phyloP scores from a whole-genome alignment of 2,329 filamentous ascomycete genomes.

The Epichloe hybrida region DNA sequence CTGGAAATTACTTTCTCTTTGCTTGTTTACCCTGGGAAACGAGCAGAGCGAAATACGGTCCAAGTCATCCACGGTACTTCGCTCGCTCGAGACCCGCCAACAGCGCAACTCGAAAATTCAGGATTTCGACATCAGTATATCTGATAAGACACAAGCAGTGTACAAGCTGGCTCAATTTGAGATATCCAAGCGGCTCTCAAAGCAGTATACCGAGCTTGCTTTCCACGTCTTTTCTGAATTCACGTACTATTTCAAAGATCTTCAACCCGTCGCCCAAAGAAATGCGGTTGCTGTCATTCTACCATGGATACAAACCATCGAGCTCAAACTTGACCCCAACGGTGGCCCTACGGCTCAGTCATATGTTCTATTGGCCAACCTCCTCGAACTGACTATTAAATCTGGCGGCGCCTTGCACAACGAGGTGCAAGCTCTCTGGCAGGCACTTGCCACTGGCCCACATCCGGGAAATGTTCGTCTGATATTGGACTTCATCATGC shows the following conservation, averaged over 20 bases:
- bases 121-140: slow-evolving; percentile 96
- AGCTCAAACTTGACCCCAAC: slow-evolving; percentile 82
- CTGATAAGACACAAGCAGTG: slow-evolving; percentile 94
- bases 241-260: slow-evolving; percentile 79
- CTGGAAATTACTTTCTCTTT: slow-evolving; percentile 80
- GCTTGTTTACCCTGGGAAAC: slow-evolving; percentile 84
- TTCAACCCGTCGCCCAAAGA: slow-evolving; percentile 69
- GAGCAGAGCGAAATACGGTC: slow-evolving; percentile 80
- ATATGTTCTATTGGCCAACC: slow-evolving; percentile 86
- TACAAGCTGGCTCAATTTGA: slow-evolving; percentile 97
- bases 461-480: slow-evolving; percentile 89
- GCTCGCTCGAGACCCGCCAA: slow-evolving; percentile 70
- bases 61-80: slow-evolving; percentile 70
- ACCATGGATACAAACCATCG: slow-evolving; percentile 91
- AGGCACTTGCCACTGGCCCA: slow-evolving; percentile 84
- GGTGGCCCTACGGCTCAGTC: slow-evolving; percentile 83
- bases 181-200: slow-evolving; percentile 79
- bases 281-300: slow-evolving; percentile 91
- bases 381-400: slow-evolving; percentile 92
- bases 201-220: slow-evolving; percentile 76
- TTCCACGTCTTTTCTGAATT: slow-evolving; percentile 96
- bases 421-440: slow-evolving; percentile 94
- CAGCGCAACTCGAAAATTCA: slow-evolving; percentile 74
- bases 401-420: slow-evolving; percentile 82
- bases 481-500: slow-evolving; percentile 92